Evolutionary conservation across 23 red algal species (phyloP), one percentile per base, ranked within the genome.

Genomic region (Pyropia haitanensis): DNA sequence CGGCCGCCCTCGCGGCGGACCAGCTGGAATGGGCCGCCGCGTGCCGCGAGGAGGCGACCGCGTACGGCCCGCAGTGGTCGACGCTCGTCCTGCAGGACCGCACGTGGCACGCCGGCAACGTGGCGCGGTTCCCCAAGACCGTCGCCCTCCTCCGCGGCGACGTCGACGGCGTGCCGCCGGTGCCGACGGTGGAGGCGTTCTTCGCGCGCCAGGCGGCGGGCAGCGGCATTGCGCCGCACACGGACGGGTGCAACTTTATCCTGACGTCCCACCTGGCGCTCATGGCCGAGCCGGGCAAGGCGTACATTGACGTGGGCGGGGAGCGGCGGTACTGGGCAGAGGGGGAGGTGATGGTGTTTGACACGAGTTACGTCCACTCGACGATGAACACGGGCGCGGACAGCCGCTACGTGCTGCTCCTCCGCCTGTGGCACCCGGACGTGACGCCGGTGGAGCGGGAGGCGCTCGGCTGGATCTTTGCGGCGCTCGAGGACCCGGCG

Each of bases 51-150:
- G 89, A 68, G 25, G 89, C 89, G 20, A 80, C 53, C 6, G 67
- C 63, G 12, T 95, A 95, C 58, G 89, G 89, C 22, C 89, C 89
- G 22, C 73, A 95, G 70, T 95, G 89, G 89, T 73, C 80, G 4
- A 95, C 89, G 26, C 89, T 95, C 30, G 89, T 95, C 32, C 70
- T 95, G 7, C 80, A 87, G 58, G 89, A 95, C 66, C 55, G 89
- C 27, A 70, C 32, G n/a, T 95, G 89, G 89, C 71, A 95, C 56
- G 69, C 65, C 0, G 64, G 56, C 7, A 95, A 95, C 52, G 56
- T 48, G 14, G 78, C 78, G 54, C 56, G 87, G 20, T 95, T 95
- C 60, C 67, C 75, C 22, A 55, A 80, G 56, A 95, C 89, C 21
- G 63, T 61, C 27, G 53, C 23, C 18, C 51, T 95, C 15, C 64